Evolutionary conservation across 176 grass and related monocot genomes (phyloP), one percentile per base, ranked within the genome.

Genomic region (Puccinellia tenuiflora): DNA sequence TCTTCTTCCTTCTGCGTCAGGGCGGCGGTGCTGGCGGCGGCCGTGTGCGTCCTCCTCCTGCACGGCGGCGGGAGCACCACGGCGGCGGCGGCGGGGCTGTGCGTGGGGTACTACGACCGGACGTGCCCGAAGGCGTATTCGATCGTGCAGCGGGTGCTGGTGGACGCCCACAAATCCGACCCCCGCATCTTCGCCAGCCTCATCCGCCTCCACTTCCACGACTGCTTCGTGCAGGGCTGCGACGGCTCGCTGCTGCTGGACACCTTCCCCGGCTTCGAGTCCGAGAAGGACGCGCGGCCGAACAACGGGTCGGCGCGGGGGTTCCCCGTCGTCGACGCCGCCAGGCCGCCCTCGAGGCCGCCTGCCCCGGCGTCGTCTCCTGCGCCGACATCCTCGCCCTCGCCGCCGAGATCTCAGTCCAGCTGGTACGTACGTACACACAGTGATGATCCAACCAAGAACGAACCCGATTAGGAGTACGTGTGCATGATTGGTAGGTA

Each of bases 151-250:
- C 15, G 33, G n/a, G 84, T 87, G 0, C 82, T 97, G 15, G 39
- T 89, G 20, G 63, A 92, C 1, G 95, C 95, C 3, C 90, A 94
- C 65, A 24, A 39, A 35, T 76, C 78, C 0, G 95, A 97, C 77
- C 0, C 24, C 0, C 92, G 95, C 65, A 89, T 97, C 90, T 51
- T 65, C 55, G 95, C 95, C 9, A 92, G 88, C 84, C 88, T 97
- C 42, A 85, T 35, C 86, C 95, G 92, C 12, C 90, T 97, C 75
- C 89, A 89, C 40, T 97, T 97, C 81, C 95, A 97, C 38, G 95
- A 97, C 85, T 97, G 95, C 86, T 97, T 97, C 81, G 94, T 92
- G 14, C 63, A 92, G 92, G 95, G 95, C 40, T 97, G 95, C 63
- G 95, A 97, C 17, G 95, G 51, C 2, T 97, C 95, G 25, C 22